phyloP scores from a whole-genome alignment of 2,329 filamentous ascomycete species.

The Alternaria alternata region DNA sequence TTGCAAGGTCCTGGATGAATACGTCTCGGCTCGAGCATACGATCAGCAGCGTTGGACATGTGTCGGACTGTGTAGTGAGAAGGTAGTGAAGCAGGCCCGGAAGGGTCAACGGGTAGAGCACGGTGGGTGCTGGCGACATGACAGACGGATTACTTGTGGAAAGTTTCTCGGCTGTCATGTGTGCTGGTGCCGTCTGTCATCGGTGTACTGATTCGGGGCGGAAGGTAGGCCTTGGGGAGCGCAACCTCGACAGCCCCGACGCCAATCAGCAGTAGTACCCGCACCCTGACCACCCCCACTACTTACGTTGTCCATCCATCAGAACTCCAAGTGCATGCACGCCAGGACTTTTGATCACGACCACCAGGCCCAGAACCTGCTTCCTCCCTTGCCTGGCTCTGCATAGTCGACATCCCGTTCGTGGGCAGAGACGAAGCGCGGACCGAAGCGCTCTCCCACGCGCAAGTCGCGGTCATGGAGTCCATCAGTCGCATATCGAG shows the following conservation, averaged over 20 bases:
- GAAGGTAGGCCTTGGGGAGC: slow-evolving; percentile 1
- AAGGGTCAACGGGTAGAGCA: slow-evolving; percentile 51
- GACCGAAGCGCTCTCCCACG: slow-evolving; percentile 22
- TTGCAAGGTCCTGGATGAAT: slow-evolving; percentile 69
- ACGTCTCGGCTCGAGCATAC: slow-evolving; percentile 71
- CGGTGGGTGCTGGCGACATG: slow-evolving; percentile 42
- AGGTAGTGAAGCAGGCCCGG: slow-evolving; percentile 69
- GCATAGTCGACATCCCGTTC: slow-evolving; percentile 36
- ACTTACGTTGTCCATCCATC: slow-evolving; percentile 14
- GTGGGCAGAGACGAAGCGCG: slow-evolving; percentile 19
- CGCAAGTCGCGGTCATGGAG: slow-evolving; percentile 71
- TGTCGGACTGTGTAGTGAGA: slow-evolving; percentile 57
- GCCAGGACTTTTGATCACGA: slow-evolving; percentile 35
- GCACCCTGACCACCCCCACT: slow-evolving; percentile 18
- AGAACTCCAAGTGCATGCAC: slow-evolving; percentile 25
- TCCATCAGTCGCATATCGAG: slow-evolving; percentile 93
- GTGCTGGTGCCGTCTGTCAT: slow-evolving; percentile 14
- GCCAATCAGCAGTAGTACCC: slow-evolving; percentile 19
- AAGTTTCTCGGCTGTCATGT: slow-evolving; percentile 15
- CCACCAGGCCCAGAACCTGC: slow-evolving; percentile 26
- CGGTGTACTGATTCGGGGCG: slow-evolving; percentile 11
- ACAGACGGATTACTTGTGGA: slow-evolving; percentile 1
- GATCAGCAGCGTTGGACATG: slow-evolving; percentile 71
- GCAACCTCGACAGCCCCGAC: background rate
- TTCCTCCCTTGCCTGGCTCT: slow-evolving; percentile 29